Evolutionary conservation across 2,329 filamentous ascomycete species (phyloP).

Genomic region (Arthrobotrys musiformis): DNA sequence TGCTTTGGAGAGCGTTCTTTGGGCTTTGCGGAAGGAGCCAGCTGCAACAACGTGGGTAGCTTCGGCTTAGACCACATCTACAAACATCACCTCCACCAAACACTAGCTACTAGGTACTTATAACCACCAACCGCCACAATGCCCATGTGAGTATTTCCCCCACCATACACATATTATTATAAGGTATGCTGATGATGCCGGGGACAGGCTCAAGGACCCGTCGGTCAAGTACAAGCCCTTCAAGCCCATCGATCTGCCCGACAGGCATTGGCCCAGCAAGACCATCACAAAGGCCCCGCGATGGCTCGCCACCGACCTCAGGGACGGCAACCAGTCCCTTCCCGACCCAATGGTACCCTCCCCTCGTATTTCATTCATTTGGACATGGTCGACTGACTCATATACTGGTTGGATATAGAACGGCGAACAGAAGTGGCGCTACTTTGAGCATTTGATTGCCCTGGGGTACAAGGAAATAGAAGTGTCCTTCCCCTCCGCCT

Average conservation of each 20-base stretch:
- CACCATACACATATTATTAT: not conserved
- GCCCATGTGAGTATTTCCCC: slow-evolving; percentile 34
- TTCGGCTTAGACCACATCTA: slow-evolving; percentile 20
- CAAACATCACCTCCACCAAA: slow-evolving; percentile 42
- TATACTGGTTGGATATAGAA: no score
- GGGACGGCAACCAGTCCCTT: slow-evolving; percentile 94
- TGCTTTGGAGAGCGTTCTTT: no score
- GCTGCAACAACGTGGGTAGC: slow-evolving; percentile 11
- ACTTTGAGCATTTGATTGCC: slow-evolving; percentile 92
- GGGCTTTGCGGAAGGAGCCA: not conserved
- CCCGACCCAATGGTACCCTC: slow-evolving; percentile 85
- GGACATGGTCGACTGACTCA: no score
- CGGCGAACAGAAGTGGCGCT: slow-evolving; percentile 92
- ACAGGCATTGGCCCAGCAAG: slow-evolving; percentile 86
- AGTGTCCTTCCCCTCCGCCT: slow-evolving; percentile 93
- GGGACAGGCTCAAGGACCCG: slow-evolving; percentile 77
- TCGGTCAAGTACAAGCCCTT: slow-evolving; percentile 81
- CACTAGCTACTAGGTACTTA: no score
- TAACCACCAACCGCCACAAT: slow-evolving; percentile 32
- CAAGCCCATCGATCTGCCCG: slow-evolving; percentile 72
- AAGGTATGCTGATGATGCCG: no score
- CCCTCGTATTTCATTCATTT: no score
- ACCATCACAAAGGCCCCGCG: slow-evolving; percentile 84
- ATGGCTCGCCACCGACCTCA: slow-evolving; percentile 88
- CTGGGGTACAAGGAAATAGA: slow-evolving; percentile 98